These are phyloP conservation scores for Talaromyces wortmannii DNA, from an alignment of 495 filamentous ascomycete genomes.

Conservation along the genomic window DNA sequence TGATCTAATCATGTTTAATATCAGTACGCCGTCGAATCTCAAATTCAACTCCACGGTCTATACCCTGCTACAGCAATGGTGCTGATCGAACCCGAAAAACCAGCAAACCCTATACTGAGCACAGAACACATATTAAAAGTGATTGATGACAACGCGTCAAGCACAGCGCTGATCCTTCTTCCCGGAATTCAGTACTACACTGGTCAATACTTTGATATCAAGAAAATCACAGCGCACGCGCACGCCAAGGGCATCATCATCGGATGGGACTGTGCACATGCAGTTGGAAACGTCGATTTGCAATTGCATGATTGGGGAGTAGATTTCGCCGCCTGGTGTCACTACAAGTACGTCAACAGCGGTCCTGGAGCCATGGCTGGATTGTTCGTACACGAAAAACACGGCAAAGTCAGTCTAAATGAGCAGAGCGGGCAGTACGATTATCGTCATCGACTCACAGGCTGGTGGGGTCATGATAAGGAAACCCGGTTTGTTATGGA, in stretches of 20 bases:
- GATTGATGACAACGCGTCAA: constrained; percentile 69
- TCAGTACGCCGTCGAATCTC: constrained; percentile 85
- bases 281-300: constrained; percentile 82
- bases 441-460: constrained; percentile 58
- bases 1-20: not conserved
- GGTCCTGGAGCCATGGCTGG: constrained; percentile 86
- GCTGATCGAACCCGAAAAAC: constrained; percentile 57
- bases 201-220: constrained; percentile 84
- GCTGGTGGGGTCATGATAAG: constrained; percentile 89
- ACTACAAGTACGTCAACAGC: constrained; percentile 92
- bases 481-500: constrained; percentile 70
- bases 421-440: constrained; percentile 22
- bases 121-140: constrained; percentile 68
- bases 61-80: constrained; percentile 66
- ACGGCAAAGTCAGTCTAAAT: constrained; percentile 47
- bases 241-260: constrained; percentile 69
- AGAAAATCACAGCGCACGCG: constrained; percentile 73
- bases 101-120: constrained; percentile 45
- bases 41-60: constrained; percentile 73
- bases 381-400: constrained; percentile 76
- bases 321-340: constrained; percentile 96
- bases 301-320: constrained; percentile 88
- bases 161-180: constrained; percentile 74
- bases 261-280: constrained; percentile 95
- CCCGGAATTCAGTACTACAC: constrained; percentile 95